These are phyloP conservation scores for Daucus carota DNA, from an alignment of 129 eudicot genomes.

Conservation along the genomic window DNA sequence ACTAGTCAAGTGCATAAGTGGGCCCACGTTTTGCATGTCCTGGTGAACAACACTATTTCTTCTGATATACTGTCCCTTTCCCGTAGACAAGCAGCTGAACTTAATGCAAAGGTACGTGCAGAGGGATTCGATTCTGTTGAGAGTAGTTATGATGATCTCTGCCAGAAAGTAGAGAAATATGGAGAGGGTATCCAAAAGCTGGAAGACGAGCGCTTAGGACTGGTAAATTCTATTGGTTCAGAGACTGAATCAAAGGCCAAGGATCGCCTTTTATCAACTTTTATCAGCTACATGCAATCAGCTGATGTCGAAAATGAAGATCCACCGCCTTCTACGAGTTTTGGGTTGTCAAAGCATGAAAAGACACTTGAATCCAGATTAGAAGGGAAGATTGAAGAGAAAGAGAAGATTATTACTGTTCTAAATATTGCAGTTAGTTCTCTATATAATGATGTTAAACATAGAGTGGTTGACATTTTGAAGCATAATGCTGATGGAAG, in stretches of 20 bases:
- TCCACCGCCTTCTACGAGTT: constrained; percentile 4
- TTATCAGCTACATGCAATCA: constrained; percentile 48
- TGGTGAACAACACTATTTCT: constrained; percentile 50
- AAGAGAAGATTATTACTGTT: constrained; percentile 32
- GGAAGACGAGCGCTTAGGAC: constrained; percentile 61
- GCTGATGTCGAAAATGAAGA: constrained; percentile 28
- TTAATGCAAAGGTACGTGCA: constrained; percentile 34
- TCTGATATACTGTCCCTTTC: constrained; percentile 55
- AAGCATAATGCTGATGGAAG: constrained; percentile 35
- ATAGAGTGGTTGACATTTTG: constrained; percentile 44
- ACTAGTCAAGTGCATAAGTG: constrained; percentile 87
- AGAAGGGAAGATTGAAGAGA: constrained; percentile 27
- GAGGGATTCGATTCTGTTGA: constrained; percentile 41
- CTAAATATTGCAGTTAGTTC: constrained; percentile 51
- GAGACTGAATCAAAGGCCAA: constrained; percentile 67
- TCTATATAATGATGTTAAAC: constrained; percentile 67
- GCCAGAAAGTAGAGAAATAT: constrained; percentile 66
- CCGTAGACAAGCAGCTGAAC: constrained; percentile 80
- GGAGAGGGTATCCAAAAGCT: constrained; percentile 74
- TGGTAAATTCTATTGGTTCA: constrained; percentile 62
- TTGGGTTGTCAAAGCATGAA: constrained; percentile 29
- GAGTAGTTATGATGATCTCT: constrained; percentile 57
- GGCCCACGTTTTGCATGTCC: constrained; percentile 76
- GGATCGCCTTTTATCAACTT: constrained; percentile 59
- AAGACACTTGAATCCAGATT: constrained; percentile 27